Evolutionary conservation across 306 rosid genomes (phyloP).

Genomic region (Gillenia trifoliata): DNA sequence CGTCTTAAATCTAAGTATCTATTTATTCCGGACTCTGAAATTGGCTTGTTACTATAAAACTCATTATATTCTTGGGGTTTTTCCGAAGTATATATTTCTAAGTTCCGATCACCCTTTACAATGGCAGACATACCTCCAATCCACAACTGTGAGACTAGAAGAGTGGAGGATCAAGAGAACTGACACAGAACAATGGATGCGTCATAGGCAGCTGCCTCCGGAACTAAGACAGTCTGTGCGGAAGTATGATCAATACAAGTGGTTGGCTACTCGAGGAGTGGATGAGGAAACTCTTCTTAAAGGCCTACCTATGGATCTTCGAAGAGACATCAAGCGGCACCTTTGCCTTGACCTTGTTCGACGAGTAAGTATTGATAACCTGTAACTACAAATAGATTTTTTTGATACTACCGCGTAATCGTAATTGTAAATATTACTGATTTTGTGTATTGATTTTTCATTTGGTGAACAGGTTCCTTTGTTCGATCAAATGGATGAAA

Average conservation of each 20-base stretch:
- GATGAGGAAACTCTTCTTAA: constrained; percentile 80
- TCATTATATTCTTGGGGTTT: neutral
- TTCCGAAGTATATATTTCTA: neutral
- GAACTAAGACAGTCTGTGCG: constrained; percentile 66
- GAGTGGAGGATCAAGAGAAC: constrained; percentile 94
- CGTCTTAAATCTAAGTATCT: neutral
- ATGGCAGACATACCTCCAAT: constrained; percentile 79
- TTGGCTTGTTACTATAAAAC: neutral
- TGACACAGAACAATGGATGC: constrained; percentile 98
- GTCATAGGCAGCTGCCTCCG: constrained; percentile 76
- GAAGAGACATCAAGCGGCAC: constrained; percentile 90
- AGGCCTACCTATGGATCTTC: constrained; percentile 75
- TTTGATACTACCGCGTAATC: neutral
- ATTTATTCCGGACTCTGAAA: neutral
- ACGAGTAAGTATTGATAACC: constrained; percentile 46
- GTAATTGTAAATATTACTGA: neutral
- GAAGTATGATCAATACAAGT: constrained; percentile 79
- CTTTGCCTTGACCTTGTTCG: constrained; percentile 93
- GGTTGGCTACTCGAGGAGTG: constrained; percentile 93
- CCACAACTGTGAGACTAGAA: constrained; percentile 73
- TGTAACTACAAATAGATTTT: neutral
- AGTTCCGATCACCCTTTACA: constrained; percentile 4
- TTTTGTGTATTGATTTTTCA: neutral
- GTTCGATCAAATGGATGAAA: constrained; percentile 95
- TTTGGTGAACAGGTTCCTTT: constrained; percentile 57